A percentile compares a stretch with the other conserved stretches of the same genome.
Evolutionary conservation across 2,329 filamentous ascomycete genomes (phyloP).

Genomic region (Phyllosticta ampelicida): DNA sequence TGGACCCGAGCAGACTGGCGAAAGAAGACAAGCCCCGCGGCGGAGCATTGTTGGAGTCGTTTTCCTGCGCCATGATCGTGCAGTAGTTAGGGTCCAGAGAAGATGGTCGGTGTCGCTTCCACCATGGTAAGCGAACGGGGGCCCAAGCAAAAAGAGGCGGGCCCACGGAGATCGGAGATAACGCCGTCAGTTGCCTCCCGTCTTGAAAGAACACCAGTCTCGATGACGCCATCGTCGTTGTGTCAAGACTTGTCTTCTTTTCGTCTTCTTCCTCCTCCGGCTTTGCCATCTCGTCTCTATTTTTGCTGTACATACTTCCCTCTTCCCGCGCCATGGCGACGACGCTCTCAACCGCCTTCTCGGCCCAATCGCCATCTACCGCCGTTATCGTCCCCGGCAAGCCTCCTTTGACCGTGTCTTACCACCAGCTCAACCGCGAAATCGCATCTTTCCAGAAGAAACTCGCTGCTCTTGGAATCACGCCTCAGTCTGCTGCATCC

Average conservation of each 20-base stretch:
- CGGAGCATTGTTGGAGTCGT: slow-evolving; percentile 4
- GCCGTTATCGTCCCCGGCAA: slow-evolving; percentile 67
- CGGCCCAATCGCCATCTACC: slow-evolving; percentile 38
- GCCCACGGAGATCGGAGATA: slow-evolving; percentile 1
- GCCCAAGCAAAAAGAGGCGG: neutral
- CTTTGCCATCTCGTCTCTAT: neutral
- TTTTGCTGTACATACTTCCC: neutral
- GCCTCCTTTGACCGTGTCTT: slow-evolving; percentile 56
- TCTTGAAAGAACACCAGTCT: neutral
- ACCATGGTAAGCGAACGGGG: neutral
- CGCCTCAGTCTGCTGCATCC: slow-evolving; percentile 60
- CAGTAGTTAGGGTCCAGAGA: too few relatives aligned
- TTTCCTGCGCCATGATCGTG: slow-evolving; percentile 8
- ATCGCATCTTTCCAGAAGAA: slow-evolving; percentile 63
- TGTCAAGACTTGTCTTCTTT: neutral
- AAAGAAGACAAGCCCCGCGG: slow-evolving; percentile 56
- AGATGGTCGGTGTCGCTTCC: neutral
- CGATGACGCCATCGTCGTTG: slow-evolving; percentile 6
- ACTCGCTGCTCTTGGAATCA: slow-evolving; percentile 64
- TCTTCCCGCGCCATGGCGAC: slow-evolving; percentile 39
- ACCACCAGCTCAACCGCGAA: slow-evolving; percentile 55
- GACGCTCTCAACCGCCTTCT: slow-evolving; percentile 49
- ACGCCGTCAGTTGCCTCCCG: neutral
- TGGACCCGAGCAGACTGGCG: slow-evolving; percentile 63
- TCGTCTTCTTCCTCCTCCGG: neutral